Base-by-base conservation (phyloP, 208 protist species). In the Trypanosomatidae sp. region DNA sequence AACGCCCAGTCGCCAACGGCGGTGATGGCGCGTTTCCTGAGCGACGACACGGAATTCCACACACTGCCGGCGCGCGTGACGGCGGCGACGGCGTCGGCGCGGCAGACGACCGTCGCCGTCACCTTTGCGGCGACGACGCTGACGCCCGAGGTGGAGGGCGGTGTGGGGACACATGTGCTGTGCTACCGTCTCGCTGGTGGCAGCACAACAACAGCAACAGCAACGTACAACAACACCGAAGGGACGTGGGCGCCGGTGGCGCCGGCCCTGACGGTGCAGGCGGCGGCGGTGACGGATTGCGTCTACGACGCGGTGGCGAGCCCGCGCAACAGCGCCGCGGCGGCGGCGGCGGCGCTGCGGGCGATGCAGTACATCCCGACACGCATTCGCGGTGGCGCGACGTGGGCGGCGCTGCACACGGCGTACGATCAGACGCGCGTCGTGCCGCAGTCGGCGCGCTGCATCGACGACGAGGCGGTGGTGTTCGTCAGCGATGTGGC, bases 241-340 rank as follows among this genome's bases (percentile, higher is more conserved):
- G n/a, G n/a, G n/a, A 93, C 84, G 10, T 93, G 81, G 71, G 84
- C 84, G 23, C 71, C 74, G 23, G 68, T 94, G 38, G 19, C 68
- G 18, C 66, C 68, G 4, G 33, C 15, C n/a, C 41, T 94, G 21
- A 44, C 43, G 15, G 65, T 94, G 33, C 33, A 56, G 10, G 30
- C 42, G 0, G 59, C 68, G 4, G 43, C 64, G 33, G 61, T 77
- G 20, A 51, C 39, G 6, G 45, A 38, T 24, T 86, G 78, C 40
- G 42, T 48, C 21, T 33, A 61, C 28, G 42, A 19, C 18, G 41
- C 42, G 10, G 20, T 55, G 15, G 16, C 60, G 40, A 79, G 67
- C 47, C 32, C 64, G 1, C 22, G 11, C 40, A 72, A 77, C 56
- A 51, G 56, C 30, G 62, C 52, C 45, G 24, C 43, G 25, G 18